Evolutionary conservation across 371 early-diverging fungal genomes (phyloP).

Genomic region (Syncephalastrum contaminatum): DNA sequence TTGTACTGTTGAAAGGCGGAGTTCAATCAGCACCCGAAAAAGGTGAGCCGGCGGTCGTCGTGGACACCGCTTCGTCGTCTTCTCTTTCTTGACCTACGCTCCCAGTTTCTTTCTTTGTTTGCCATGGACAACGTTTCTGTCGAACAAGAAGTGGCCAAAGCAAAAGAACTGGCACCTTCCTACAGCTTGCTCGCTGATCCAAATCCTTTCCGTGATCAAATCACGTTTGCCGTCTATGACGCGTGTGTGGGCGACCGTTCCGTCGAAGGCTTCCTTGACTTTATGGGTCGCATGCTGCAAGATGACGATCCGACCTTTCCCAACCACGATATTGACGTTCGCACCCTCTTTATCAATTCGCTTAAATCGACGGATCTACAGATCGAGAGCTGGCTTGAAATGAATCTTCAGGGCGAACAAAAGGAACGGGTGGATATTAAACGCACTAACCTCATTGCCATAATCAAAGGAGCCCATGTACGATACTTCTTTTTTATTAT

Average conservation of each 20-base stretch:
- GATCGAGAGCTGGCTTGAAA: slow-evolving; percentile 33
- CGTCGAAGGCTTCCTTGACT: slow-evolving; percentile 22
- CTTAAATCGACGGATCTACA: slow-evolving; percentile 29
- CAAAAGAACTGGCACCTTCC: too few species aligned
- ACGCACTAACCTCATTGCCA: slow-evolving; percentile 23
- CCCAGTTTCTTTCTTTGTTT: too few species aligned
- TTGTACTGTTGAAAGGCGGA: too few species aligned
- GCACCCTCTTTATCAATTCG: slow-evolving; percentile 29
- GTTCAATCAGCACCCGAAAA: too few species aligned
- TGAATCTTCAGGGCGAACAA: slow-evolving; percentile 13
- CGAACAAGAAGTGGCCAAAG: too few species aligned
- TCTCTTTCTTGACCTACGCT: too few species aligned
- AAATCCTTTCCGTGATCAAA: too few species aligned
- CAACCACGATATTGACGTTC: slow-evolving; percentile 16
- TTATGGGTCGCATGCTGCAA: slow-evolving; percentile 25
- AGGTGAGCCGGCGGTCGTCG: too few species aligned
- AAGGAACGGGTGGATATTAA: slow-evolving; percentile 6
- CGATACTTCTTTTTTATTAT: slow-evolving; percentile 1
- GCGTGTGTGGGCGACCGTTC: slow-evolving; percentile 28
- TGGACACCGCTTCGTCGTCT: too few species aligned
- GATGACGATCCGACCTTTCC: slow-evolving; percentile 26
- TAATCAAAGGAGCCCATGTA: slow-evolving; percentile 38
- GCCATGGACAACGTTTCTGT: too few species aligned
- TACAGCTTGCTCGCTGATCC: too few species aligned
- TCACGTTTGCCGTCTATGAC: slow-evolving; percentile 5